phyloP scores from a whole-genome alignment of 208 protist genomes.

The Trichomonas tenax region DNA sequence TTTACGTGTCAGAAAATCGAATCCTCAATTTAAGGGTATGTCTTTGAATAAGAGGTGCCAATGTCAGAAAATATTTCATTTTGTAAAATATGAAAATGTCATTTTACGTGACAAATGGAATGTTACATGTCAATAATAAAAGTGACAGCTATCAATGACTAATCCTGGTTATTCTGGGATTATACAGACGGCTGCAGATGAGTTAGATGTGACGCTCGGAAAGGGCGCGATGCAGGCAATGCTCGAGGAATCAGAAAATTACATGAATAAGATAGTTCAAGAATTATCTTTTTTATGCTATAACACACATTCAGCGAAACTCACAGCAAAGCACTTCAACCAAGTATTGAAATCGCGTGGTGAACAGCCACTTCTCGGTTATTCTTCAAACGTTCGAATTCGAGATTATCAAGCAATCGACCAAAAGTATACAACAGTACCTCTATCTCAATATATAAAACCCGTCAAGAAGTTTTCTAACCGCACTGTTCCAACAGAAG shows the following conservation, averaged over 20 bases:
- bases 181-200: not conserved
- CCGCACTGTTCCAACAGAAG: not conserved
- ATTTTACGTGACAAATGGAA: too few relatives aligned
- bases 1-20: too few relatives aligned
- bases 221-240: not conserved
- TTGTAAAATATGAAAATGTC: too few relatives aligned
- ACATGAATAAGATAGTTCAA: not conserved
- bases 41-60: too few relatives aligned
- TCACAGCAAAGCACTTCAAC: not conserved
- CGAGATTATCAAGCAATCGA: not conserved
- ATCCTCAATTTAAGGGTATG: too few relatives aligned
- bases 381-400: not conserved
- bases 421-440: not conserved
- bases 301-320: not conserved
- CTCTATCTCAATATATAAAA: not conserved
- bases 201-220: not conserved
- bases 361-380: not conserved
- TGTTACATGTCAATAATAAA: not conserved
- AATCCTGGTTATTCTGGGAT: not conserved
- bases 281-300: not conserved
- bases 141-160: not conserved
- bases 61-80: too few relatives aligned
- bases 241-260: not conserved
- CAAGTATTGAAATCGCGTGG: not conserved
- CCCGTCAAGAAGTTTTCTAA: not conserved